These are phyloP conservation scores for Domatiomyces catenatus DNA, from an alignment of 2,329 filamentous ascomycete species.

Conservation along the genomic window DNA sequence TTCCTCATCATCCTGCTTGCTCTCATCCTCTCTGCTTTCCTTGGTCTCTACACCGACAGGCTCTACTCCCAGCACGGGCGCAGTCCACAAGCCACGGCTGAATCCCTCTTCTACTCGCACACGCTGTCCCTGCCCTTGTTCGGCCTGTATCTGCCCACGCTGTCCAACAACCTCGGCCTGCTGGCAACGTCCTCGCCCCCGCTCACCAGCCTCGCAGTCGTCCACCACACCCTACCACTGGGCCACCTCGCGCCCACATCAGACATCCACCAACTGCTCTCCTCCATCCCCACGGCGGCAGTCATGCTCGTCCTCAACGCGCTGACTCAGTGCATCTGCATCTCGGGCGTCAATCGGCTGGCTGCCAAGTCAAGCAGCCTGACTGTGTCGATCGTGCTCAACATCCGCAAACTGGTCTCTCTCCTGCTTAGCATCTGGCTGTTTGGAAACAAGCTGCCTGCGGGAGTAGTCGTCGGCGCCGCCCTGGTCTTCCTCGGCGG, in stretches of 20 bases:
- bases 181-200: conserved; percentile 19
- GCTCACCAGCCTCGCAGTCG: neutral
- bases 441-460: conserved; percentile 70
- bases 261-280: conserved; percentile 27
- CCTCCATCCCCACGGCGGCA: conserved; percentile 41
- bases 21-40: conserved; percentile 78
- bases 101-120: conserved; percentile 89
- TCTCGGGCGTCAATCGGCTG: conserved; percentile 88
- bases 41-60: conserved; percentile 88
- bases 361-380: conserved; percentile 77
- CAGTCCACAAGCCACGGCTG: conserved; percentile 58
- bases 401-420: conserved; percentile 85
- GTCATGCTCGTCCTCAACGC: conserved; percentile 38
- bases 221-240: neutral
- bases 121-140: conserved; percentile 32
- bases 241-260: conserved; percentile 1
- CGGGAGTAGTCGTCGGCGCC: conserved; percentile 66
- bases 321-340: conserved; percentile 84
- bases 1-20: conserved; percentile 73
- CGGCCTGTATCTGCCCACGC: conserved; percentile 24
- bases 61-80: conserved; percentile 71
- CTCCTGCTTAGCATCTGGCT: conserved; percentile 82
- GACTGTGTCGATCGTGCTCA: conserved; percentile 91
- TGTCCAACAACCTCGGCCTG: conserved; percentile 16
- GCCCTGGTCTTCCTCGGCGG: conserved; percentile 77